Evolutionary conservation across 1,139 yeast genomes (phyloP).

Genomic region (Blastobotrys capitulatus): DNA sequence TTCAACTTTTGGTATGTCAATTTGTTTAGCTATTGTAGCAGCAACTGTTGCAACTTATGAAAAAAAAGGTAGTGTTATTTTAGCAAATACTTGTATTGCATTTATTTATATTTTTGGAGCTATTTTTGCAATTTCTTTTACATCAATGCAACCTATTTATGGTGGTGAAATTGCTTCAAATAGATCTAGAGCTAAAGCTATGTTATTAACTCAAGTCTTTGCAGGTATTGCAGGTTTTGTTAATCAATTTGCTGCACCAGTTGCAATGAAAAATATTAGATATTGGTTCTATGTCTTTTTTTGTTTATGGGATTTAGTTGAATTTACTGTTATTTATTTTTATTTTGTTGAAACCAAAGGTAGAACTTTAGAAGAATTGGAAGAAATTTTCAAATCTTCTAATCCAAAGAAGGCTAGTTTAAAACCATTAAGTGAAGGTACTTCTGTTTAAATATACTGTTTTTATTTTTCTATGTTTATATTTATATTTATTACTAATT

Average conservation of each 20-base stretch:
- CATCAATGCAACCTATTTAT: slow-evolving; percentile 29
- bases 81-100: slow-evolving; percentile 17
- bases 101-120: slow-evolving; percentile 21
- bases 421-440: slow-evolving; percentile 6
- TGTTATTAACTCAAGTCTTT: slow-evolving; percentile 9
- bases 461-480: too few species aligned
- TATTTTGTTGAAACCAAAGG: slow-evolving; percentile 59
- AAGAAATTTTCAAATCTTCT: slow-evolving; percentile 49
- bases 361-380: slow-evolving; percentile 55
- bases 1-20: slow-evolving; percentile 12
- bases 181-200: slow-evolving; percentile 32
- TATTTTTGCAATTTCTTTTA: slow-evolving; percentile 17
- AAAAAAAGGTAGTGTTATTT: slow-evolving; percentile 4
- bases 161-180: slow-evolving; percentile 36
- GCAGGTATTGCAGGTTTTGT: slow-evolving; percentile 26
- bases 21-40: slow-evolving; percentile 20
- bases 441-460: neutral
- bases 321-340: slow-evolving; percentile 31
- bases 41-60: slow-evolving; percentile 17
- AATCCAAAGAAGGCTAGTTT: slow-evolving; percentile 38
- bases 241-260: slow-evolving; percentile 48
- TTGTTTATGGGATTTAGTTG: slow-evolving; percentile 20
- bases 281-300: slow-evolving; percentile 56
- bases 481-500: too few species aligned
- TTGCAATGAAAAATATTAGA: slow-evolving; percentile 51